Evolutionary conservation across 2,329 filamentous ascomycete genomes (phyloP).

Genomic region (Emmonsia crescens): DNA sequence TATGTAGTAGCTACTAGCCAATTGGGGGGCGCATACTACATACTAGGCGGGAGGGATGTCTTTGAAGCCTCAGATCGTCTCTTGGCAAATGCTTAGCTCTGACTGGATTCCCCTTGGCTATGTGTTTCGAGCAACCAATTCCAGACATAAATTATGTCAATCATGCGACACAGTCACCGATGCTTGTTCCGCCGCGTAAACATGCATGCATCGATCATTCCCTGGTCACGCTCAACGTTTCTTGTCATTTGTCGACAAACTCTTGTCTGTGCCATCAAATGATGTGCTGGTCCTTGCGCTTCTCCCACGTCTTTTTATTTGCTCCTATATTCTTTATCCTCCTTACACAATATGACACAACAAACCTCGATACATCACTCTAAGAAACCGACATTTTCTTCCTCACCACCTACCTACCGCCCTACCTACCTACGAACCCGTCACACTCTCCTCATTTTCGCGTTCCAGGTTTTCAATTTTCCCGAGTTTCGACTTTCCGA

Average conservation of each 20-base stretch:
- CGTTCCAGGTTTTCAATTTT: neutral
- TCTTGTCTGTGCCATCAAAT: neutral
- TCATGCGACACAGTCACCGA: slow-evolving; percentile 5
- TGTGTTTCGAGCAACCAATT: slow-evolving; percentile 1
- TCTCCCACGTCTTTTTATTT: neutral
- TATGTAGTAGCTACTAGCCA: neutral
- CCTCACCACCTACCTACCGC: neutral
- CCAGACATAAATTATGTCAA: neutral
- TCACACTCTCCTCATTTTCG: neutral
- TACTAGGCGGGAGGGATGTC: neutral
- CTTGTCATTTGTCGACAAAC: neutral
- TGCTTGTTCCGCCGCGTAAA: neutral
- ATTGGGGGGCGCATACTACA: neutral
- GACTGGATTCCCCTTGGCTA: neutral
- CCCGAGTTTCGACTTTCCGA: neutral
- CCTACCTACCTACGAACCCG: neutral
- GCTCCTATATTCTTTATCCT: neutral
- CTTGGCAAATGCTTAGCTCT: neutral
- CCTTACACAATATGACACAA: slow-evolving; percentile 1
- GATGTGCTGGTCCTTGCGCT: neutral
- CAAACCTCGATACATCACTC: neutral
- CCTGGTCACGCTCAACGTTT: neutral
- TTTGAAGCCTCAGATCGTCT: neutral
- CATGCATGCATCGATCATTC: neutral
- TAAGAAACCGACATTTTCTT: neutral